These are phyloP conservation scores for Trichoderma sp. DNA, from an alignment of 2,329 filamentous ascomycete species.

Conservation along the genomic window DNA sequence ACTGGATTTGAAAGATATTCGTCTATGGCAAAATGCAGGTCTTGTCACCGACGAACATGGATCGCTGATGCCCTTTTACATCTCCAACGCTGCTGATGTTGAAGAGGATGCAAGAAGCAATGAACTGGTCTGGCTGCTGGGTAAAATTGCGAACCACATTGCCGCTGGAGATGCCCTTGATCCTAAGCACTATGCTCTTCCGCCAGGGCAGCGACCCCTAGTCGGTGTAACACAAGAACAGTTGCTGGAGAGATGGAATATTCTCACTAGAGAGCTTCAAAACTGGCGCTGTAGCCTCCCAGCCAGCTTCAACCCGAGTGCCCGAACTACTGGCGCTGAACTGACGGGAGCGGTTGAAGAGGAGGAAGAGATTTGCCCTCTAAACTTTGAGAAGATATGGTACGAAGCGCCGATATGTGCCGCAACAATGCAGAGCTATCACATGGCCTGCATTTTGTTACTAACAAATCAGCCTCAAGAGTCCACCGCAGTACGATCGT, in stretches of 20 bases:
- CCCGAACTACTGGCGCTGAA: neutral
- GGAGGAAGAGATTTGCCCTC: neutral
- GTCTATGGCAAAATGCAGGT: slow-evolving; percentile 9
- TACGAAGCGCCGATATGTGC: slow-evolving; percentile 14
- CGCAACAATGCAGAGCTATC: slow-evolving; percentile 13
- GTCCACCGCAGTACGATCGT: slow-evolving; percentile 8
- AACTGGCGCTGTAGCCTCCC: slow-evolving; percentile 1
- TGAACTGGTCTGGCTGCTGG: slow-evolving; percentile 4
- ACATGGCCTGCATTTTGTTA: slow-evolving; percentile 12
- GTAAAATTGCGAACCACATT: slow-evolving; percentile 9
- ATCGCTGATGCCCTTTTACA: neutral
- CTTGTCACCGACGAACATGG: slow-evolving; percentile 10
- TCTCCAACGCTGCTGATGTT: neutral
- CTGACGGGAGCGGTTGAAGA: neutral
- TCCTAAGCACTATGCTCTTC: slow-evolving; percentile 6
- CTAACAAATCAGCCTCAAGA: slow-evolving; percentile 16
- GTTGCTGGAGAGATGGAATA: slow-evolving; percentile 5
- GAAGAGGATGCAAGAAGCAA: slow-evolving; percentile 5
- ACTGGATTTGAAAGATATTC: slow-evolving; percentile 7
- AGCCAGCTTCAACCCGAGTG: slow-evolving; percentile 5
- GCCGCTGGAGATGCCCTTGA: slow-evolving; percentile 3
- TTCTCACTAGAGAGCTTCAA: neutral
- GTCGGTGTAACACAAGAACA: slow-evolving; percentile 11
- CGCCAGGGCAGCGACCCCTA: neutral
- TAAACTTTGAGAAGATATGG: slow-evolving; percentile 11